Percentiles rank a stretch among this genome's conserved stretches.
Evolutionary conservation across 164 flowering plant genomes (phyloP).

Genomic region (Piper betle): DNA sequence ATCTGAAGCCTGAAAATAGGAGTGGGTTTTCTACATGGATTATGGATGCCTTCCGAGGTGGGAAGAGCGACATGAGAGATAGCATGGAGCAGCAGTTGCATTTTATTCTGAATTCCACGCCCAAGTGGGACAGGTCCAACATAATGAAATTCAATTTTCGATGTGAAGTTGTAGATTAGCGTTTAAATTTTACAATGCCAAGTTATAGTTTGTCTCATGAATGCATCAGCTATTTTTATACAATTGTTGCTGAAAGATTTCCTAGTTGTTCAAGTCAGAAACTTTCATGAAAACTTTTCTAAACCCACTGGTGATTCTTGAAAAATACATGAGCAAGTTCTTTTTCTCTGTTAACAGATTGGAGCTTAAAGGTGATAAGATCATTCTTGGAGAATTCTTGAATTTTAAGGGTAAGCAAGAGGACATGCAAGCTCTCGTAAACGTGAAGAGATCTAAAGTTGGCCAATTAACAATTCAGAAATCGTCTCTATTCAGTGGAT

Average conservation of each 20-base stretch:
- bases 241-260: neutral
- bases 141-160: conserved; percentile 6
- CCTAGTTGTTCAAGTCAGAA: neutral
- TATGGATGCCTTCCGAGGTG: conserved; percentile 57
- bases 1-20: conserved; percentile 52
- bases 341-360: conserved; percentile 32
- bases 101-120: conserved; percentile 63
- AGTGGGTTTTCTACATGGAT: conserved; percentile 65
- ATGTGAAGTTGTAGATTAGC: neutral
- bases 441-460: conserved; percentile 75
- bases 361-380: conserved; percentile 67
- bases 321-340: neutral
- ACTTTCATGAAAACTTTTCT: neutral
- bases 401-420: conserved; percentile 83
- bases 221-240: neutral
- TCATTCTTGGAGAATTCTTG: conserved; percentile 67
- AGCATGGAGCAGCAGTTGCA: conserved; percentile 46
- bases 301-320: neutral
- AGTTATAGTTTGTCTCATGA: neutral
- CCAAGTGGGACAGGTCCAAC: conserved; percentile 84
- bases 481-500: conserved; percentile 59
- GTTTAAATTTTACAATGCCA: neutral
- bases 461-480: conserved; percentile 52
- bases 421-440: conserved; percentile 44
- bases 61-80: conserved; percentile 69